Base-by-base conservation (phyloP, 2,329 filamentous ascomycete genomes). In the Colletotrichum lini region DNA sequence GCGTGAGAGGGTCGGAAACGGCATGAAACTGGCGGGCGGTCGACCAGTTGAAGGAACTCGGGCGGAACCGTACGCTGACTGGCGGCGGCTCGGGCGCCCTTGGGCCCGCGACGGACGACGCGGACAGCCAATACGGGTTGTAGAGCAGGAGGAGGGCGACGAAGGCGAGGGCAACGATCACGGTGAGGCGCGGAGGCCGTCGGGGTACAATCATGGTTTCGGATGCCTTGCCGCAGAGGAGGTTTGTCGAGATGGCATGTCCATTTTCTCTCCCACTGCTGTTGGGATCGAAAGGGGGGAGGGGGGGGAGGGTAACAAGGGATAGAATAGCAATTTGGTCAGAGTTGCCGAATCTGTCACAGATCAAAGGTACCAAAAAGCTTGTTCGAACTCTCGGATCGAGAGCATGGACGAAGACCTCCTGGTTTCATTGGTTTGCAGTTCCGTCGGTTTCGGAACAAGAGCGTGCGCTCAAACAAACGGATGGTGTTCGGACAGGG, bases 21-120 rank as follows among this genome's bases (percentile, higher is more conserved):
- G 80, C 80, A 69, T 80, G 65, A 53, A 78, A 77, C 21, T 78
- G 74, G 13, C 65, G 65, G 1, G 76, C 73, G 0, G 65, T 67
- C 1, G 78, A 71, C 81, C 82, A 83, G 67, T 82, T 76, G 70
- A 79, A 77, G 18, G 74, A 73, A 57, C 78, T 77, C 23, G 75
- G 65, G 2, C 73, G 62, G 67, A 78, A 79, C 15, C 47, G 61
- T 16, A 75, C 61, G 67, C 64, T 76, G 70, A 15, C 78, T 67
- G 38, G 53, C 2, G 45, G 3, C 47, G 47, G 12, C 57, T 23
- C 23, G 5, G 42, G 52, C 42, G 50, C 16, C 47, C 42, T 21
- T 5, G 26, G 59, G 13, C 8, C 4, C 4, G 6, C 23, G 16
- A 18, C 1, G 23, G n/a, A 0, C 23, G 52, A 18, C 21, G n/a